A percentile compares a stretch with the other conserved stretches of the same genome.
phyloP scores from a whole-genome alignment of 129 eudicot genomes.

The Daucus carota region DNA sequence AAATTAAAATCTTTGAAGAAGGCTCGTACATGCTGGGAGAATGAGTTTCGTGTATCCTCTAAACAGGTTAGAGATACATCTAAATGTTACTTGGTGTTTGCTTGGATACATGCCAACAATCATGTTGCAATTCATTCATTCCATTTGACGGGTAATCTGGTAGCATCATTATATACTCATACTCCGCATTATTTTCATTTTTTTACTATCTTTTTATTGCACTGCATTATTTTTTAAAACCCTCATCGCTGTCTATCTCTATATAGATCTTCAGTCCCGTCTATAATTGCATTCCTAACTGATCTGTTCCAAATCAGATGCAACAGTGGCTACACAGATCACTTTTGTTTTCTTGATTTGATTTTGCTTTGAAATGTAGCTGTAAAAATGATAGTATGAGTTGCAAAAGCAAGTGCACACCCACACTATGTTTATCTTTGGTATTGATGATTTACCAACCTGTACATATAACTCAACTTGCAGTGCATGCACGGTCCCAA shows the following conservation, averaged over 20 bases:
- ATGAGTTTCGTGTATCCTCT: constrained; percentile 74
- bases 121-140: no score
- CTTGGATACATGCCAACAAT: background rate
- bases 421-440: background rate
- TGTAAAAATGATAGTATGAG: background rate
- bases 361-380: background rate
- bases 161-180: background rate
- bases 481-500: constrained; percentile 98
- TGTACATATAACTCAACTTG: constrained; percentile 13
- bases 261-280: background rate
- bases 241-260: background rate
- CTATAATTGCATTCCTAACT: background rate
- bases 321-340: background rate
- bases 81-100: background rate
- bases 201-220: background rate
- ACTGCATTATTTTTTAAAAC: background rate
- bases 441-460: background rate
- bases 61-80: constrained; percentile 53
- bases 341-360: no score
- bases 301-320: background rate
- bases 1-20: constrained; percentile 56
- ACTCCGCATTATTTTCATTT: background rate
- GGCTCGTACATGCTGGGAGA: constrained; percentile 85
- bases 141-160: background rate
- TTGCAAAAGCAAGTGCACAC: background rate